Percentiles rank a stretch among this genome's conserved stretches.
phyloP scores from a whole-genome alignment of 306 rosid species.

The Prunus mongolica region DNA sequence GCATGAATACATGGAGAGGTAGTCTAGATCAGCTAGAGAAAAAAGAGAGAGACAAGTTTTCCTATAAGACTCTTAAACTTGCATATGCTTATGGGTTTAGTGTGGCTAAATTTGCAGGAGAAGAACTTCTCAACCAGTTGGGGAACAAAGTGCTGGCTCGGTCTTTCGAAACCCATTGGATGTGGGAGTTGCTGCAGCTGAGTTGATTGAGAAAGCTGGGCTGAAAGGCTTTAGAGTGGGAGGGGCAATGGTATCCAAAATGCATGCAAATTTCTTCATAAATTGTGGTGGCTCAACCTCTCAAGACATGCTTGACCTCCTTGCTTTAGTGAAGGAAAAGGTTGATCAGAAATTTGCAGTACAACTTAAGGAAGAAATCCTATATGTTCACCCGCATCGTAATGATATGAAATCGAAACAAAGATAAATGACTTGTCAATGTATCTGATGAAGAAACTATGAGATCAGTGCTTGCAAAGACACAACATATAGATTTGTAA shows the following conservation, averaged over 20 bases:
- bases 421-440: not conserved
- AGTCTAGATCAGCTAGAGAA: not conserved
- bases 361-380: constrained; percentile 24
- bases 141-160: constrained; percentile 27
- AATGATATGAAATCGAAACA: not conserved
- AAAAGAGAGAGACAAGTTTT: not conserved
- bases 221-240: constrained; percentile 32
- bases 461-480: constrained; percentile 1
- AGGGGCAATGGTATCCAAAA: constrained; percentile 30
- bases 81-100: not conserved
- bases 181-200: constrained; percentile 18
- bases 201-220: constrained; percentile 25
- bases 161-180: constrained; percentile 29
- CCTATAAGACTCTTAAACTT: not conserved
- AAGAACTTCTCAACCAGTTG: constrained; percentile 24
- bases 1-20: constrained; percentile 21
- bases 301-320: constrained; percentile 35
- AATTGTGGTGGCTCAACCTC: constrained; percentile 29
- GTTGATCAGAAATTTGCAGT: constrained; percentile 24
- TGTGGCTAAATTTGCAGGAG: constrained; percentile 21
- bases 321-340: constrained; percentile 24
- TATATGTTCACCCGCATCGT: not conserved
- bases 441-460: constrained; percentile 13
- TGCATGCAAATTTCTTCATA: constrained; percentile 28
- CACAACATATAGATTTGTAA: not conserved